Evolutionary conservation across 1,284 basidiomycete genomes (phyloP).

Genomic region (Fomitopsis pinicola): DNA sequence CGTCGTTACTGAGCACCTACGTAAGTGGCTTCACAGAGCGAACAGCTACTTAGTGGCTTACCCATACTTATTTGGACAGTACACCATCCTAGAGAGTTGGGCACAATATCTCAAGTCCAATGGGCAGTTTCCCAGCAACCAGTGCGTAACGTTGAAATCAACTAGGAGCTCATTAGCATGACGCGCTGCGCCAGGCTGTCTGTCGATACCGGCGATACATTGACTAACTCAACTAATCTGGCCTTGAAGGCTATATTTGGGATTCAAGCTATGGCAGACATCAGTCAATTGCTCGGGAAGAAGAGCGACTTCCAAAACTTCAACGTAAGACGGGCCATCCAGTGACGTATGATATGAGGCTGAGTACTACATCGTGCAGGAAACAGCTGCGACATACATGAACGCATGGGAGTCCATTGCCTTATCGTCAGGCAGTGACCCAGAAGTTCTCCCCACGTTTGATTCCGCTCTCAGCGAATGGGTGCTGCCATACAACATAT

Average conservation of each 20-base stretch:
- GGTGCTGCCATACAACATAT: slow-evolving; percentile 65
- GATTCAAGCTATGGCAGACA: slow-evolving; percentile 62
- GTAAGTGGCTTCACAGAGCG: slow-evolving; percentile 27
- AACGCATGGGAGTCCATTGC: slow-evolving; percentile 27
- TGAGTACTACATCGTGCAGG: slow-evolving; percentile 3
- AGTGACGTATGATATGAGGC: background rate
- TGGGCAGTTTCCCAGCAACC: slow-evolving; percentile 46
- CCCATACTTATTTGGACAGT: slow-evolving; percentile 27
- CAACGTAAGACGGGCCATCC: slow-evolving; percentile 28
- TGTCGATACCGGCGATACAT: slow-evolving; percentile 35
- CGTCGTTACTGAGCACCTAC: slow-evolving; percentile 44
- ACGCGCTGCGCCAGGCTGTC: slow-evolving; percentile 42
- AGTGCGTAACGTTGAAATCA: slow-evolving; percentile 30
- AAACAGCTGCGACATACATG: slow-evolving; percentile 11
- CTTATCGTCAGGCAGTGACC: slow-evolving; percentile 25
- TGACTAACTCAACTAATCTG: slow-evolving; percentile 70
- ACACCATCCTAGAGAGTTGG: slow-evolving; percentile 59
- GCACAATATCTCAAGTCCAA: slow-evolving; percentile 61
- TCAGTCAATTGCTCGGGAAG: slow-evolving; percentile 47
- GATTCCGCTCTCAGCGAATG: slow-evolving; percentile 41
- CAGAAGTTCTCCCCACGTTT: slow-evolving; percentile 37
- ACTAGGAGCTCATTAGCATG: background rate
- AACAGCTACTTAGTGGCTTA: too few species aligned
- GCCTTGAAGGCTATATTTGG: slow-evolving; percentile 70
- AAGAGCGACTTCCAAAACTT: slow-evolving; percentile 43